Base-by-base conservation (phyloP, 2,329 filamentous ascomycete species). In the Polytolypa hystricis region DNA sequence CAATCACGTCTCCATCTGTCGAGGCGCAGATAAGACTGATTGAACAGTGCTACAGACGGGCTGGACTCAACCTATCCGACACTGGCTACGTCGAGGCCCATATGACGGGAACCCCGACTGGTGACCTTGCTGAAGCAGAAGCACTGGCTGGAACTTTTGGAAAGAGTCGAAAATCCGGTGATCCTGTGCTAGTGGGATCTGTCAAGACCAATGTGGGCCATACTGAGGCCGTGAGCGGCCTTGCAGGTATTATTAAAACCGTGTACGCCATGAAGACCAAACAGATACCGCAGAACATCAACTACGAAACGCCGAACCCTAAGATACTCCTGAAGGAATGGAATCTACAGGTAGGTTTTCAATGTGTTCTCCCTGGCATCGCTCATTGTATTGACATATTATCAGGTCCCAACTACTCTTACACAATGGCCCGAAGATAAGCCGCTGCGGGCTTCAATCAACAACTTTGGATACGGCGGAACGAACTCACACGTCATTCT, bases 61-160 rank as follows among this genome's bases (percentile, higher is more conserved):
- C 55, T 12, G 44, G 43, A 3, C 37, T 58, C 2, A 39, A 53
- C 5, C 51, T 58, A 5, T 69, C 74, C 30, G 78, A 84, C 45
- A 71, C 87, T 38, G 74, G 74, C 57, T 87, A 86, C 51, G 74
- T 87, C 6, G 83, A 87, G 60, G 83, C 86, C 76, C 82, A 89
- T 57, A 82, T 80, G n/a, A 89, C 82, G 2, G 83, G 82, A 27
- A 87, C 81, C 0, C 79, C 85, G 54, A 81, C 79, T 21, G 83
- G 81, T 42, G 83, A 87, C 47, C 75, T 74, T n/a, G 80, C 27
- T 30, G 27, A 30, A 15, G 27, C 27, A 8, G n/a, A 30, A 15
- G 27, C 27, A 3, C 27, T 30, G 27, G 27, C n/a, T 30, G 7
- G 16, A 8, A 15, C 16, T 14, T 30, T 30, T 30, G 39, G n/a